Conservation (phyloP, 148 eudicot genomes). For the Chenopodium formosanum region DNA sequence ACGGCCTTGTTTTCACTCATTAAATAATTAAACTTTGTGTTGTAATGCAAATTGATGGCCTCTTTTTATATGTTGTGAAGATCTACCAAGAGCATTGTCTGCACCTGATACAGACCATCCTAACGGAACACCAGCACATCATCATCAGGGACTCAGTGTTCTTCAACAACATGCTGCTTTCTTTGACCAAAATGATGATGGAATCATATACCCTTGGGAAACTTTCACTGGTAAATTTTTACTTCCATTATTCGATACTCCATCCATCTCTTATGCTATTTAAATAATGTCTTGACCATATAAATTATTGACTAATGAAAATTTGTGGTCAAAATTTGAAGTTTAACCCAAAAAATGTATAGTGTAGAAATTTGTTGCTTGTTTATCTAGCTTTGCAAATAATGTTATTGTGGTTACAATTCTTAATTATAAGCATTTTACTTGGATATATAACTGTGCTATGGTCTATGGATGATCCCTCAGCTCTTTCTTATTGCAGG, state of each 20-base stretch:
- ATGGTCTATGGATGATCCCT: neutral
- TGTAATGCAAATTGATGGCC: neutral
- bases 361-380: too few relatives aligned
- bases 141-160: slow-evolving; percentile 48
- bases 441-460: neutral
- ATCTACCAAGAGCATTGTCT: slow-evolving; percentile 59
- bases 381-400: too few relatives aligned
- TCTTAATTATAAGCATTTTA: too few relatives aligned
- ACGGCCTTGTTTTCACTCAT: too few relatives aligned
- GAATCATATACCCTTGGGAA: slow-evolving; percentile 79
- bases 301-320: too few relatives aligned
- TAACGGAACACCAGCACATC: slow-evolving; percentile 58
- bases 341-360: too few relatives aligned
- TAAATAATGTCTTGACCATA: too few relatives aligned
- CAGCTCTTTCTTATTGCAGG: slow-evolving; percentile 32
- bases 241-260: neutral
- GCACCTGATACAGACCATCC: slow-evolving; percentile 67
- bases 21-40: too few relatives aligned
- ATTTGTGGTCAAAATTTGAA: too few relatives aligned
- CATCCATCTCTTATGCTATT: too few relatives aligned
- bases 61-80: slow-evolving; percentile 25
- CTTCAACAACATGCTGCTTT: slow-evolving; percentile 76
- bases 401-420: too few relatives aligned
- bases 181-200: slow-evolving; percentile 63
- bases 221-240: slow-evolving; percentile 47